These are phyloP conservation scores for Knoxdaviesia capensis DNA, from an alignment of 2,329 filamentous ascomycete species.

Conservation along the genomic window DNA sequence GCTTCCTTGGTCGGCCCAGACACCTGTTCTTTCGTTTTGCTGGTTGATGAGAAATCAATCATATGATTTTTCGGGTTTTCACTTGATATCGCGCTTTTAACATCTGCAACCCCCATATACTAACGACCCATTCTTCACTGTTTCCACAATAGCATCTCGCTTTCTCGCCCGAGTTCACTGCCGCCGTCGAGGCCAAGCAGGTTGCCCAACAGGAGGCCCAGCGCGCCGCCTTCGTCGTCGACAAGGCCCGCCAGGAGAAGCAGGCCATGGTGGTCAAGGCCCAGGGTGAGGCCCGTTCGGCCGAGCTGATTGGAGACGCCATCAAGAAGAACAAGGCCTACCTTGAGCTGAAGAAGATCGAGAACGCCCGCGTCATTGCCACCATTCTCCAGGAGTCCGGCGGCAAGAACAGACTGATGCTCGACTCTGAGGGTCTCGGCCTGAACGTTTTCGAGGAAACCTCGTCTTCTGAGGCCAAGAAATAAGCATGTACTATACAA, in stretches of 20 bases:
- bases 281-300: constrained; percentile 95
- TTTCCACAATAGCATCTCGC: constrained; percentile 35
- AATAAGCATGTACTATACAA: constrained; percentile 12
- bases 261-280: constrained; percentile 96
- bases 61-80: neutral
- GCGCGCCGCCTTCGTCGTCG: constrained; percentile 88
- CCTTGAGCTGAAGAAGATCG: constrained; percentile 91
- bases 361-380: constrained; percentile 87
- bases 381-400: constrained; percentile 66
- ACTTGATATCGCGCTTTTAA: neutral
- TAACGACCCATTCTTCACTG: neutral
- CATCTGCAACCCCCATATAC: neutral
- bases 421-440: constrained; percentile 79
- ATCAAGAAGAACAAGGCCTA: constrained; percentile 99
- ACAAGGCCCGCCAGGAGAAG: constrained; percentile 98
- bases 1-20: constrained; percentile 9
- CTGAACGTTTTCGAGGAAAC: constrained; percentile 54
- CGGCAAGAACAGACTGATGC: constrained; percentile 80
- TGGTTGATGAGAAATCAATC: no score
- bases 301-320: constrained; percentile 92
- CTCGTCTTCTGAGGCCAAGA: constrained; percentile 18
- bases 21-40: no score
- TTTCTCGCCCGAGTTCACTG: constrained; percentile 56
- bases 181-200: constrained; percentile 54
- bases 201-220: constrained; percentile 84